Conservation (phyloP, 2,329 filamentous ascomycete species). For the Epichloe festucae region DNA sequence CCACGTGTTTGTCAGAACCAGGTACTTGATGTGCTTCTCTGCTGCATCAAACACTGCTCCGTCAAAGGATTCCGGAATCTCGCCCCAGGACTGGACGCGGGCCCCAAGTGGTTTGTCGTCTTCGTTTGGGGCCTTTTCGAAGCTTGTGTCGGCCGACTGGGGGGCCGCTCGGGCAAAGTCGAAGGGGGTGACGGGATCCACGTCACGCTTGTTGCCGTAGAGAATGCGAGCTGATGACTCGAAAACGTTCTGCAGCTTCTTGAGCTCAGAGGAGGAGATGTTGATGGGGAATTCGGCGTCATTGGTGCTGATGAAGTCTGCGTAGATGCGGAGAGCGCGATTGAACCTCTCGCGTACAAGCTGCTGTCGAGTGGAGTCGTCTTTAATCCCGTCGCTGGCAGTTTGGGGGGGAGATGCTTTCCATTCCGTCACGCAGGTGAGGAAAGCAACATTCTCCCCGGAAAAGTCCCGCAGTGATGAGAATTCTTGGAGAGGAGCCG, state of each 20-base stretch:
- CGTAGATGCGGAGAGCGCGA: constrained; percentile 47
- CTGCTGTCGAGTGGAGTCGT: constrained; percentile 14
- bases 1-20: constrained; percentile 59
- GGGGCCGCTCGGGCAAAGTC: constrained; percentile 5
- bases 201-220: constrained; percentile 22
- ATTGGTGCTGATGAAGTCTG: constrained; percentile 42
- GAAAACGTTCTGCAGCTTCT: constrained; percentile 41
- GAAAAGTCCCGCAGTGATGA: constrained; percentile 55
- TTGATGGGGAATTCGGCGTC: constrained; percentile 55
- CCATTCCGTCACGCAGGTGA: constrained; percentile 45
- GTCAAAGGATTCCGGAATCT: constrained; percentile 35
- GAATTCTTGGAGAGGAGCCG: constrained; percentile 47
- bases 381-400: constrained; percentile 9
- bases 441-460: constrained; percentile 57
- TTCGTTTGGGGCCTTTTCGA: not conserved
- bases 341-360: constrained; percentile 37
- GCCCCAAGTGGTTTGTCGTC: constrained; percentile 1
- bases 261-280: constrained; percentile 40
- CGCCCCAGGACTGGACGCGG: constrained; percentile 22
- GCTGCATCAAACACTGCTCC: constrained; percentile 44
- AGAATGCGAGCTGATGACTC: constrained; percentile 33
- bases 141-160: not conserved
- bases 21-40: constrained; percentile 48
- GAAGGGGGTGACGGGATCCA: constrained; percentile 28
- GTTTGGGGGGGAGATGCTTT: constrained; percentile 25